Percentiles rank a stretch among this genome's conserved stretches.
Conservation (phyloP, 1,284 basidiomycete genomes). For the Phaffia rhodozyma region DNA sequence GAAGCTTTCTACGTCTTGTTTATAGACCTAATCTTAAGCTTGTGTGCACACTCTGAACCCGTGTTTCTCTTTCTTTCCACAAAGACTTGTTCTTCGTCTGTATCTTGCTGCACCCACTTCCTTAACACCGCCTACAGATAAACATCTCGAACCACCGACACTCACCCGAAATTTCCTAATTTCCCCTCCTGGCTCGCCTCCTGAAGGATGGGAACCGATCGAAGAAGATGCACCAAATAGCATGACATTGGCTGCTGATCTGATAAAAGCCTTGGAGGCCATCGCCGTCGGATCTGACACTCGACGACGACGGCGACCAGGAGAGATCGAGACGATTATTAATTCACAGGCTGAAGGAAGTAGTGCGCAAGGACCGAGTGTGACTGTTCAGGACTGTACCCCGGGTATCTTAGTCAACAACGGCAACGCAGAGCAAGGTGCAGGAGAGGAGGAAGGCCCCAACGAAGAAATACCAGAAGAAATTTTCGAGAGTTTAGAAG, state of each 20-base stretch:
- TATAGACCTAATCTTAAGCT: background rate
- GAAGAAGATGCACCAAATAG: slow-evolving; percentile 84
- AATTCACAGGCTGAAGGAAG: slow-evolving; percentile 32
- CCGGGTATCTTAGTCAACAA: background rate
- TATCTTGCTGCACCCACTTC: slow-evolving; percentile 67
- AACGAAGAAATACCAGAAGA: slow-evolving; percentile 21
- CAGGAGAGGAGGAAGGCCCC: slow-evolving; percentile 10
- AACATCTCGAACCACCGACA: slow-evolving; percentile 58
- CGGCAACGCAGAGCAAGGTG: background rate
- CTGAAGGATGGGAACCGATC: slow-evolving; percentile 90
- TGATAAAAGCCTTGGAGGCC: slow-evolving; percentile 59
- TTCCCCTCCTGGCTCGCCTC: slow-evolving; percentile 94
- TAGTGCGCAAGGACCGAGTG: slow-evolving; percentile 28
- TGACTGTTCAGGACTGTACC: slow-evolving; percentile 11
- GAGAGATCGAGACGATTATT: slow-evolving; percentile 25
- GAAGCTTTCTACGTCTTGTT: background rate
- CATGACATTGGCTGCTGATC: slow-evolving; percentile 74
- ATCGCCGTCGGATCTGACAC: slow-evolving; percentile 30
- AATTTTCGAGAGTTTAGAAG: slow-evolving; percentile 19
- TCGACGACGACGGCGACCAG: slow-evolving; percentile 11
- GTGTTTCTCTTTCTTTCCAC: slow-evolving; percentile 7
- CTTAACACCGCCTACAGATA: slow-evolving; percentile 30
- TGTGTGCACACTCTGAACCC: background rate
- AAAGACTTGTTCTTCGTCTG: slow-evolving; percentile 56
- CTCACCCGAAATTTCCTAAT: slow-evolving; percentile 91